A percentile compares a stretch with the other conserved stretches of the same genome.
phyloP scores from a whole-genome alignment of 176 grass and related monocot species.

The Pontederia crassipes region DNA sequence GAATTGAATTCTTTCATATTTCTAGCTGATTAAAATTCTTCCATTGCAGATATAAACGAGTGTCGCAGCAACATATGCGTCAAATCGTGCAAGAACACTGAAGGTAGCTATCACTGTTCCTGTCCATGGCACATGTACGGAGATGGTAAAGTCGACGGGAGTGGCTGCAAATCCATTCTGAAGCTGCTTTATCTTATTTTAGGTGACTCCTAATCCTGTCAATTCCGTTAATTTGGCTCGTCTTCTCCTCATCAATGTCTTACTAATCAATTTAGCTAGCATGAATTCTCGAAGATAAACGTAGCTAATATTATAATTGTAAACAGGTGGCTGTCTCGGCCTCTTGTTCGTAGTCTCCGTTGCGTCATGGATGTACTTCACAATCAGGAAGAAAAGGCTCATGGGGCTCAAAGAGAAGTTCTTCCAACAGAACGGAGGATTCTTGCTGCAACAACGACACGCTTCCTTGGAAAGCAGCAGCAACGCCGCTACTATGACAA shows the following conservation, averaged over 20 bases:
- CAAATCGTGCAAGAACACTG: not conserved
- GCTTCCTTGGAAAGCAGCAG: not conserved
- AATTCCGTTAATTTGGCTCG: too few relatives aligned
- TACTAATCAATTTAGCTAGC: too few relatives aligned
- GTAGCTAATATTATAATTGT: not conserved
- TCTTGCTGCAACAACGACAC: not conserved
- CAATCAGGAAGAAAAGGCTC: not conserved
- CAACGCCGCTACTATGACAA: not conserved
- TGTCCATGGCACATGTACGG: not conserved
- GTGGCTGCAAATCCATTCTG: slow-evolving; percentile 2
- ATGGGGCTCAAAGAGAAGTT: not conserved
- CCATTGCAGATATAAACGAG: not conserved
- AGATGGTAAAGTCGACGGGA: not conserved
- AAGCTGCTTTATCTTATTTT: not conserved
- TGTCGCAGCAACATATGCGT: not conserved
- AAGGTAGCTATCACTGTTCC: not conserved
- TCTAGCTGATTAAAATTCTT: too few relatives aligned
- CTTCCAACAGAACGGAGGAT: not conserved
- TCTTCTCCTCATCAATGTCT: too few relatives aligned
- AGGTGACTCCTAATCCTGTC: not conserved
- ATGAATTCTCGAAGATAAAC: too few relatives aligned
- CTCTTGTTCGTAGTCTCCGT: not conserved
- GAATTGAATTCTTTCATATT: too few relatives aligned
- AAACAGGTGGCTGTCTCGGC: not conserved
- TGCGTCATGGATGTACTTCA: not conserved